Evolutionary conservation across 345 rosid species (phyloP).

Genomic region (Gossypium anomalum): DNA sequence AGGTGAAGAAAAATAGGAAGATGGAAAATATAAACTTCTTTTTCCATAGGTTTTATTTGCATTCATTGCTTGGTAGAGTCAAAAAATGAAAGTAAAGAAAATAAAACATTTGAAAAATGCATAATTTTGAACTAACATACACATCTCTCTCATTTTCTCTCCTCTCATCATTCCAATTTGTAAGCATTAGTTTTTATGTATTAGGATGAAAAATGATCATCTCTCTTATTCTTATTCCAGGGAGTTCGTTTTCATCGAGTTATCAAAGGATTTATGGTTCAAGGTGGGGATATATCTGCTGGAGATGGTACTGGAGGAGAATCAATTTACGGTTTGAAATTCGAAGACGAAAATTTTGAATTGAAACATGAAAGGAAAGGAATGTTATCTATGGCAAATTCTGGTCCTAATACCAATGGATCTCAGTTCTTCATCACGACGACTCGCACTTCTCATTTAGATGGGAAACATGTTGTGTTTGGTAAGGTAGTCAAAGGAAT

Average conservation of each 20-base stretch:
- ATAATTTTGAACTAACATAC: too few species aligned
- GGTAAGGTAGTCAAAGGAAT: constrained; percentile 86
- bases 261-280: constrained; percentile 83
- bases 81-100: too few species aligned
- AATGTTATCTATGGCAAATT: constrained; percentile 87
- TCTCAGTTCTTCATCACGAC: constrained; percentile 97
- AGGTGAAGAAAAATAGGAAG: too few species aligned
- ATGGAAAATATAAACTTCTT: too few species aligned
- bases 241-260: constrained; percentile 80
- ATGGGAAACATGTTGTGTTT: constrained; percentile 92
- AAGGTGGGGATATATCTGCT: constrained; percentile 93
- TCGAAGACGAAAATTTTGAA: constrained; percentile 85
- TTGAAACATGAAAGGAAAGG: constrained; percentile 94
- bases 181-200: too few species aligned
- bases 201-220: too few species aligned
- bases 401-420: constrained; percentile 82
- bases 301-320: constrained; percentile 95
- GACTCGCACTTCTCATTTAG: constrained; percentile 72
- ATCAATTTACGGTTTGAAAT: constrained; percentile 80
- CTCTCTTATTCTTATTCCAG: constrained; percentile 32
- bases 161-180: too few species aligned
- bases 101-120: too few species aligned
- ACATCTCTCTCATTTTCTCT: too few species aligned
- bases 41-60: too few species aligned
- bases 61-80: too few species aligned